phyloP scores from a whole-genome alignment of 306 rosid genomes.

The Vigna hirtella region DNA sequence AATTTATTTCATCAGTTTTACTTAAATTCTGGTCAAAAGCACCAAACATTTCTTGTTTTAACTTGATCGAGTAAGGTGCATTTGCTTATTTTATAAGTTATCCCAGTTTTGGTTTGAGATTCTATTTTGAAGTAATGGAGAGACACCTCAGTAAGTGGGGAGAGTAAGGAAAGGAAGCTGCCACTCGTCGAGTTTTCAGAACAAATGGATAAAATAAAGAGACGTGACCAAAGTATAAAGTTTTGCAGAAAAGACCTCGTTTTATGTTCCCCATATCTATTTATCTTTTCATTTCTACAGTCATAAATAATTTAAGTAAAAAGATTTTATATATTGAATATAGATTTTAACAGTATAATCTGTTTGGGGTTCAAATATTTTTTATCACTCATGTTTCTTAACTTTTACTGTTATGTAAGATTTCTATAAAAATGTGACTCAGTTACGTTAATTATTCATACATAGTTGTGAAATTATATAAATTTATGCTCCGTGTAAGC shows the following conservation, averaged over 20 bases:
- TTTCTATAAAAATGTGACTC: too few relatives aligned
- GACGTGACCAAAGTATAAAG: neutral
- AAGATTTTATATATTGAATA: too few relatives aligned
- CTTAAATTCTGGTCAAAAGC: neutral
- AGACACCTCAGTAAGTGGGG: conserved; percentile 25
- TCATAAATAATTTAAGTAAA: neutral
- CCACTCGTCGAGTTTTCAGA: conserved; percentile 2
- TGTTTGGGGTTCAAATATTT: too few relatives aligned
- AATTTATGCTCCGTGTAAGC: too few relatives aligned
- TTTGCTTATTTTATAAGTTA: conserved; percentile 46
- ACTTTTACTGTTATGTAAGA: too few relatives aligned
- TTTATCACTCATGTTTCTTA: too few relatives aligned
- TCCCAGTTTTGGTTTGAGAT: conserved; percentile 11
- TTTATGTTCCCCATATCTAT: conserved; percentile 28
- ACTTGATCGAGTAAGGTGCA: neutral
- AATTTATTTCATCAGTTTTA: neutral
- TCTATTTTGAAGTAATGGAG: conserved; percentile 41
- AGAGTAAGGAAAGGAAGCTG: conserved; percentile 37
- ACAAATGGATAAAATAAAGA: conserved; percentile 39
- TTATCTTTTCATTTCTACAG: neutral
- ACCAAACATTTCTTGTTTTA: neutral
- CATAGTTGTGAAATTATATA: too few relatives aligned
- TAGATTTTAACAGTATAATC: too few relatives aligned
- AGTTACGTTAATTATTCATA: too few relatives aligned
- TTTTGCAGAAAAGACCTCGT: conserved; percentile 6